A percentile compares a stretch with the other conserved stretches of the same genome.
Evolutionary conservation across 768 basidiomycete species (phyloP).

Genomic region (Bullera alba): DNA sequence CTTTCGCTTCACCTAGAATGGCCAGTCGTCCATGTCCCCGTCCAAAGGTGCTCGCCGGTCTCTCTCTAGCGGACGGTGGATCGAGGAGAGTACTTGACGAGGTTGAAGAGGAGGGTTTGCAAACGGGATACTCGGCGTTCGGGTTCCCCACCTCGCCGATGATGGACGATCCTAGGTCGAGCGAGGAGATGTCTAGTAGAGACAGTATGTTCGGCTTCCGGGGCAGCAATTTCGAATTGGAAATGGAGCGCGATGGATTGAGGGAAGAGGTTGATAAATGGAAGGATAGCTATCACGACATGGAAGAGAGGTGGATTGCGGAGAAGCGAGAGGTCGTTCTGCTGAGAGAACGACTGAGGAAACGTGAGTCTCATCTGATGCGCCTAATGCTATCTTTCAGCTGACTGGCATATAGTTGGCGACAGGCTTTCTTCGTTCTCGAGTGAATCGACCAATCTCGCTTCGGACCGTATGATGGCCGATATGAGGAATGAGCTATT

Average conservation of each 20-base stretch:
- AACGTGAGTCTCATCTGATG: slow-evolving; percentile 41
- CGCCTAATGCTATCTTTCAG: not conserved
- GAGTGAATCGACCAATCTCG: slow-evolving; percentile 10
- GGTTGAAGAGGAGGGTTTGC: slow-evolving; percentile 26
- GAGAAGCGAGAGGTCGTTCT: slow-evolving; percentile 75
- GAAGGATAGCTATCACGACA: slow-evolving; percentile 66
- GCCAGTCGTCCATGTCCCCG: slow-evolving; percentile 29
- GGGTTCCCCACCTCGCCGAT: not conserved
- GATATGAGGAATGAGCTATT: slow-evolving; percentile 48
- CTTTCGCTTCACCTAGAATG: slow-evolving; percentile 1
- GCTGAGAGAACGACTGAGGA: slow-evolving; percentile 57
- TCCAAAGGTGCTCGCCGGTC: slow-evolving; percentile 21
- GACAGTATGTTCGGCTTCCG: not conserved
- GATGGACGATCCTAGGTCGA: no score
- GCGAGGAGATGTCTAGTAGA: not conserved
- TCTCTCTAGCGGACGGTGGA: slow-evolving; percentile 15
- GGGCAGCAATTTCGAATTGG: slow-evolving; percentile 44
- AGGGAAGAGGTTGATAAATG: slow-evolving; percentile 82
- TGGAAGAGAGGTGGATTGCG: slow-evolving; percentile 63
- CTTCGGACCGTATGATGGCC: slow-evolving; percentile 26
- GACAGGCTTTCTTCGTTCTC: slow-evolving; percentile 28
- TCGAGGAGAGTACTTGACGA: slow-evolving; percentile 26
- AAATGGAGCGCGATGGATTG: slow-evolving; percentile 81
- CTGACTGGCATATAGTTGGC: slow-evolving; percentile 23
- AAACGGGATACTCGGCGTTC: slow-evolving; percentile 4